These are phyloP conservation scores for Trebouxia sp. DNA, from an alignment of 139 green algal genomes.

Conservation along the genomic window DNA sequence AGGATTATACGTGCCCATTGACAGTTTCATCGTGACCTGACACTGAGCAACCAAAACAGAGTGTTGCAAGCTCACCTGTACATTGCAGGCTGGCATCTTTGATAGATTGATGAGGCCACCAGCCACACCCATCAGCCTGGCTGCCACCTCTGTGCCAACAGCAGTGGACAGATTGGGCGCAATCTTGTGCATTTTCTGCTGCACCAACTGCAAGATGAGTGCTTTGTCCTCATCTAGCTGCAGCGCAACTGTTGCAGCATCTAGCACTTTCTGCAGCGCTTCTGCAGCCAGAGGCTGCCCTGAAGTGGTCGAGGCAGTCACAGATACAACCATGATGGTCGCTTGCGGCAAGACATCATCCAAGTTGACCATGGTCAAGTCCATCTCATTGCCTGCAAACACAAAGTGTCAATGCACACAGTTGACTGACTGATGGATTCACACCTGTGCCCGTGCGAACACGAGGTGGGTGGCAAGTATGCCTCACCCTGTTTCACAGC, in stretches of 20 bases:
- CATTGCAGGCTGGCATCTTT: conserved; percentile 93
- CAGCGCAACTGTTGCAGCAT: conserved; percentile 77
- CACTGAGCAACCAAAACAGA: no score
- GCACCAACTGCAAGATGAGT: conserved; percentile 83
- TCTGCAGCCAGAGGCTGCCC: conserved; percentile 71
- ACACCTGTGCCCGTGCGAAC: no score
- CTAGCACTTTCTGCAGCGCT: conserved; percentile 60
- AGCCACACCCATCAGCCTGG: conserved; percentile 91
- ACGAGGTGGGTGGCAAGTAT: no score
- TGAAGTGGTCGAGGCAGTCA: conserved; percentile 94
- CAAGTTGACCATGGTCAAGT: conserved; percentile 50
- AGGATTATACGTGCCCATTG: no score
- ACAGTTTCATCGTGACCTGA: no score
- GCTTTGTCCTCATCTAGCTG: conserved; percentile 87
- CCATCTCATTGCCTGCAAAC: conserved; percentile 44
- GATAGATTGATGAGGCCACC: conserved; percentile 85
- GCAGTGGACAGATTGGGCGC: conserved; percentile 93
- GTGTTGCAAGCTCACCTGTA: conserved; percentile 64
- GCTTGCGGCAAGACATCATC: conserved; percentile 67
- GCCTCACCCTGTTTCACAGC: no score
- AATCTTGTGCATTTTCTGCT: conserved; percentile 86
- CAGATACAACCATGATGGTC: conserved; percentile 96
- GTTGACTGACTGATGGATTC: no score
- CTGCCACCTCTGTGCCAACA: conserved; percentile 87
- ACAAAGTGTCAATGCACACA: no score